Base-by-base conservation (phyloP, 1,284 basidiomycete species). In the Fomitiporia mediterranea region DNA sequence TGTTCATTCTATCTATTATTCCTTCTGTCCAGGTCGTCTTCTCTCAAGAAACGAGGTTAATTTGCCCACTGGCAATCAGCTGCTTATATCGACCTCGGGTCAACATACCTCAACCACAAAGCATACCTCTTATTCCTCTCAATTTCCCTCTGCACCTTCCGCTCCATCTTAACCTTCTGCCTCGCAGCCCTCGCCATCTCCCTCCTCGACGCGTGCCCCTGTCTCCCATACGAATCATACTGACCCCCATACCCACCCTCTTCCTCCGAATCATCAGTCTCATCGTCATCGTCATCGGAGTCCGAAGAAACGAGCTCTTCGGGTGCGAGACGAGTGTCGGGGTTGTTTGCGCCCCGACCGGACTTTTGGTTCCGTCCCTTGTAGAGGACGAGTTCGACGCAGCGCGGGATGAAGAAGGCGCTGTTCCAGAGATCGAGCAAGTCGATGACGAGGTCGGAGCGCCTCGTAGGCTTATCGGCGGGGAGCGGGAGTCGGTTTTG, bases 361-460 rank as follows among this genome's bases (percentile, higher is more conserved):
- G 87, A 84, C 59, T 84, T 82, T 39, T 85, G 81, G 68, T 88
- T 82, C 42, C 78, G 80, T 43, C 89, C 89, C 66, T 83, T 87
- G 74, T 82, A 91, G 9, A 91, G 72, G 30, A 88, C 76, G 48
- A 88, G 70, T 63, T 91, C 89, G 34, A 86, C 79, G 17, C 83
- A 82, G 48, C 89, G 85, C 28, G 76, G 70, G 56, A 78, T 66
- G 74, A 89, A 89, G 72, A 89, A 91, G 11, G 78, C 80, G 43
- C 69, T 67, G 66, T 91, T 91, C 89, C 89, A 91, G 32, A 87
- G 72, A 60, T 89, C 82, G 60, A 91, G 72, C 30, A 90, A 74
- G 64, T 89, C 85, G 15, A 79, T 78, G n/a, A 81, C 70, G 37
- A 89, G 72, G 13, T 70, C 73, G 27, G 84, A 77, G 15, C 82